Evolutionary conservation across 2,329 filamentous ascomycete genomes (phyloP).

Genomic region (Botryotinia calthae): DNA sequence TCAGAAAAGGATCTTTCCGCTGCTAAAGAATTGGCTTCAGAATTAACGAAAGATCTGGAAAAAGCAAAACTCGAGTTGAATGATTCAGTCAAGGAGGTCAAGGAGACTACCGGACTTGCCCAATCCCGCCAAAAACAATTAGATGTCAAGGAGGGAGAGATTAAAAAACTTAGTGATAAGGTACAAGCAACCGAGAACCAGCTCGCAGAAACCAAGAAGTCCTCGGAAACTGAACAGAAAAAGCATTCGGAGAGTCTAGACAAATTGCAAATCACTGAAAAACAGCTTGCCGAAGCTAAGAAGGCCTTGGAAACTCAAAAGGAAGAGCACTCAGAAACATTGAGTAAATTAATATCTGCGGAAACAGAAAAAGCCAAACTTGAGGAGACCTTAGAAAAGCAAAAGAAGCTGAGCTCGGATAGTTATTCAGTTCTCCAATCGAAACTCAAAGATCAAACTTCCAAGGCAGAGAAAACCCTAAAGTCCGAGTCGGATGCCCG

Average conservation of each 20-base stretch:
- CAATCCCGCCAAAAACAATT: constrained; percentile 29
- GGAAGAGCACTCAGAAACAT: constrained; percentile 19
- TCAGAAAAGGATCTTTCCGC: constrained; percentile 69
- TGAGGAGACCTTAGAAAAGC: constrained; percentile 26
- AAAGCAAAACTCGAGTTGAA: constrained; percentile 55
- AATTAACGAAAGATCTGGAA: constrained; percentile 52
- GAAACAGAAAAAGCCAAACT: constrained; percentile 28
- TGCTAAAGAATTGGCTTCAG: constrained; percentile 66
- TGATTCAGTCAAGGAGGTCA: constrained; percentile 64
- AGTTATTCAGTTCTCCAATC: constrained; percentile 29
- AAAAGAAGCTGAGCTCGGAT: constrained; percentile 25
- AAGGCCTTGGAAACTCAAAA: constrained; percentile 30
- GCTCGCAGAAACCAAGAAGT: constrained; percentile 28
- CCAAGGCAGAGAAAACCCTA: constrained; percentile 22
- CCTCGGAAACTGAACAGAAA: constrained; percentile 30
- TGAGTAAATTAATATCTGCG: constrained; percentile 13
- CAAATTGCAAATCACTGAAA: constrained; percentile 32
- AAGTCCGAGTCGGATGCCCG: constrained; percentile 28
- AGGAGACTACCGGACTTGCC: constrained; percentile 53
- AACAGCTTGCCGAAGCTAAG: constrained; percentile 30
- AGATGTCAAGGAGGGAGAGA: constrained; percentile 32
- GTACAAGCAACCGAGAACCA: constrained; percentile 31
- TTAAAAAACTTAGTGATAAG: constrained; percentile 33
- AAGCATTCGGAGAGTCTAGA: neutral
- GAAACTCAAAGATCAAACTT: constrained; percentile 26